Conservation (phyloP, 2,329 filamentous ascomycete species). For the Neopestalotiopsis sp. region DNA sequence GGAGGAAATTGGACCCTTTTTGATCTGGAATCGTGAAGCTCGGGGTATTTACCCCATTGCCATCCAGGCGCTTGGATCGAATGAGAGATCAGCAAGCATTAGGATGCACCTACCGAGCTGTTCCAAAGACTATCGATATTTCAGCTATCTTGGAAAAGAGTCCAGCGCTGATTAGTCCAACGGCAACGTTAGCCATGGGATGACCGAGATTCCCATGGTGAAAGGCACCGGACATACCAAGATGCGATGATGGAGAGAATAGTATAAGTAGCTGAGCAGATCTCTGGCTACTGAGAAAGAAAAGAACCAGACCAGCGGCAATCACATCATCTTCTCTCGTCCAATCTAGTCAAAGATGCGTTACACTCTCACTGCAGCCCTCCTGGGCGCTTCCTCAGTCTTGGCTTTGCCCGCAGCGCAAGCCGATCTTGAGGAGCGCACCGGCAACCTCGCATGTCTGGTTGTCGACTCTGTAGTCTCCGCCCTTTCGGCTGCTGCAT, state of each 20-base stretch:
- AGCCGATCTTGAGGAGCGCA: constrained; percentile 5
- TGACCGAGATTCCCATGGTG: neutral
- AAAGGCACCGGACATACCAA: too few relatives aligned
- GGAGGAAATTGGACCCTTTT: neutral
- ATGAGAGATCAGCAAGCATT: too few relatives aligned
- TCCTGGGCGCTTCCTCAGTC: constrained; percentile 12
- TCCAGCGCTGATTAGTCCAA: neutral
- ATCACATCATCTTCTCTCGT: neutral
- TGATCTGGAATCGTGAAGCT: neutral
- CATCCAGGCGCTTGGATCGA: too few relatives aligned
- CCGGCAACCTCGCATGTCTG: constrained; percentile 9
- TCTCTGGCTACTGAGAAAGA: neutral
- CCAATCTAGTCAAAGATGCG: constrained; percentile 1
- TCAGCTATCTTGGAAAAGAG: neutral
- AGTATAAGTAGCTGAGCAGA: neutral
- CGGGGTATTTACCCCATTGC: too few relatives aligned
- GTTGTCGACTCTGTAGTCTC: constrained; percentile 2
- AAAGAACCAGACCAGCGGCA: neutral
- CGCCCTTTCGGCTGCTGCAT: constrained; percentile 1
- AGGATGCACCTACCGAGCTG: neutral
- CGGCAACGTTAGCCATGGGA: neutral
- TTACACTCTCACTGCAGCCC: neutral
- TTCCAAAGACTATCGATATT: neutral
- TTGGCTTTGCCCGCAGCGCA: constrained; percentile 9
- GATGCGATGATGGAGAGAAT: neutral